Evolutionary conservation across 129 eudicot genomes (phyloP).

Genomic region (Ambrosia trifida): DNA sequence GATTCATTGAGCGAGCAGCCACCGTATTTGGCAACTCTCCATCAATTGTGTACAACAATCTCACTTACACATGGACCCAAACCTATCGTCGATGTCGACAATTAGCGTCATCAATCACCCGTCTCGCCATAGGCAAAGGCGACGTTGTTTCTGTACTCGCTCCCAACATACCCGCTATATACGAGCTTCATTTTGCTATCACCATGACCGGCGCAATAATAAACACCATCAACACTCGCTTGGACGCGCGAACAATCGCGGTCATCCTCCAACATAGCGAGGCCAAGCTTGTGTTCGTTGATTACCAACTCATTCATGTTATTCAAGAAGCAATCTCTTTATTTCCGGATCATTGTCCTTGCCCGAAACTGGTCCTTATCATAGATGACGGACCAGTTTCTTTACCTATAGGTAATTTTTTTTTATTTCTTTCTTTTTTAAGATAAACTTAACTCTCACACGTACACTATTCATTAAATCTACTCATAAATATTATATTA

Average conservation of each 20-base stretch:
- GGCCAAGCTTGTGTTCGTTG: slow-evolving; percentile 35
- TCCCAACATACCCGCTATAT: slow-evolving; percentile 69
- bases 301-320: slow-evolving; percentile 22
- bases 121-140: slow-evolving; percentile 39
- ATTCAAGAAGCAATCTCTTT: slow-evolving; percentile 28
- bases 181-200: slow-evolving; percentile 36
- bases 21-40: slow-evolving; percentile 51
- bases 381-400: slow-evolving; percentile 19
- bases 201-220: slow-evolving; percentile 36
- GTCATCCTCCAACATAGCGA: slow-evolving; percentile 27
- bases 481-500: too few species aligned
- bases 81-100: slow-evolving; percentile 50
- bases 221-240: slow-evolving; percentile 39
- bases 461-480: too few species aligned
- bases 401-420: neutral
- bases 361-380: slow-evolving; percentile 39
- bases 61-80: slow-evolving; percentile 57
- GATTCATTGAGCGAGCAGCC: slow-evolving; percentile 66
- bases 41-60: slow-evolving; percentile 48
- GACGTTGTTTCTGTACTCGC: slow-evolving; percentile 68
- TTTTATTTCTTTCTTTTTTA: too few species aligned
- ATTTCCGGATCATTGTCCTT: neutral
- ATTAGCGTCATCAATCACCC: slow-evolving; percentile 61
- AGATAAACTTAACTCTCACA: too few species aligned
- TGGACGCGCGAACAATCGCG: slow-evolving; percentile 31